phyloP scores from a whole-genome alignment of 2,329 filamentous ascomycete species.

The Albophoma yamanashiensis region DNA sequence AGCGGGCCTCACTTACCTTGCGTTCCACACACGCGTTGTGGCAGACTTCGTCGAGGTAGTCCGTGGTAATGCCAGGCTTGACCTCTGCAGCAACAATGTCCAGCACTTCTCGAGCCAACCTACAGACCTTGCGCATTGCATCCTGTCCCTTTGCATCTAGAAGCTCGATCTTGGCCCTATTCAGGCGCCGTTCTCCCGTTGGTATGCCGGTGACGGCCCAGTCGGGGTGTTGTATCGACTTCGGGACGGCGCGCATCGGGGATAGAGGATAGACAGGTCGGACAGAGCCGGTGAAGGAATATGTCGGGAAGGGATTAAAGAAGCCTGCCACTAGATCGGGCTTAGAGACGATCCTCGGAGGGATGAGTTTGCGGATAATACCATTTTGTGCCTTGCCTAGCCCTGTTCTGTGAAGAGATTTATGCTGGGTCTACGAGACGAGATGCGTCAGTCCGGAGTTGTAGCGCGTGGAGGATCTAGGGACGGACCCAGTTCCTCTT shows the following conservation, averaged over 20 bases:
- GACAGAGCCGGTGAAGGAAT: slow-evolving; percentile 68
- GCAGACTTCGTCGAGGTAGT: slow-evolving; percentile 87
- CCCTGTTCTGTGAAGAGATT: slow-evolving; percentile 56
- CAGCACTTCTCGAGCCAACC: slow-evolving; percentile 77
- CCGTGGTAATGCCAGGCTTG: slow-evolving; percentile 88
- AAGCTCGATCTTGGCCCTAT: slow-evolving; percentile 71
- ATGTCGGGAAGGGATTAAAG: slow-evolving; percentile 89
- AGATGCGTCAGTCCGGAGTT: neutral
- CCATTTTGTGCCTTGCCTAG: slow-evolving; percentile 60
- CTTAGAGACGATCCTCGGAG: slow-evolving; percentile 72
- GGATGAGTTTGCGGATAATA: slow-evolving; percentile 61
- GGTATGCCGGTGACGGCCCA: slow-evolving; percentile 78
- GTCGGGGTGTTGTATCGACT: slow-evolving; percentile 73
- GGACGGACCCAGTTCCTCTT: slow-evolving; percentile 88
- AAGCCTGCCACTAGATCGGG: slow-evolving; percentile 80
- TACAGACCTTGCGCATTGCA: slow-evolving; percentile 87
- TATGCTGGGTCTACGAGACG: slow-evolving; percentile 34
- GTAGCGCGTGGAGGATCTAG: neutral
- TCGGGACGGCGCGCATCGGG: slow-evolving; percentile 59
- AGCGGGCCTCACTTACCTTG: slow-evolving; percentile 50
- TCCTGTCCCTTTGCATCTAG: slow-evolving; percentile 72
- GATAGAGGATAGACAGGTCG: slow-evolving; percentile 84
- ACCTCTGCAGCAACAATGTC: slow-evolving; percentile 79
- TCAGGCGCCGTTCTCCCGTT: slow-evolving; percentile 45
- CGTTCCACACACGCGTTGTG: slow-evolving; percentile 92